Percentiles rank a stretch among this genome's conserved stretches.
Evolutionary conservation across 2,329 filamentous ascomycete genomes (phyloP).

Genomic region (Claviceps sp.): DNA sequence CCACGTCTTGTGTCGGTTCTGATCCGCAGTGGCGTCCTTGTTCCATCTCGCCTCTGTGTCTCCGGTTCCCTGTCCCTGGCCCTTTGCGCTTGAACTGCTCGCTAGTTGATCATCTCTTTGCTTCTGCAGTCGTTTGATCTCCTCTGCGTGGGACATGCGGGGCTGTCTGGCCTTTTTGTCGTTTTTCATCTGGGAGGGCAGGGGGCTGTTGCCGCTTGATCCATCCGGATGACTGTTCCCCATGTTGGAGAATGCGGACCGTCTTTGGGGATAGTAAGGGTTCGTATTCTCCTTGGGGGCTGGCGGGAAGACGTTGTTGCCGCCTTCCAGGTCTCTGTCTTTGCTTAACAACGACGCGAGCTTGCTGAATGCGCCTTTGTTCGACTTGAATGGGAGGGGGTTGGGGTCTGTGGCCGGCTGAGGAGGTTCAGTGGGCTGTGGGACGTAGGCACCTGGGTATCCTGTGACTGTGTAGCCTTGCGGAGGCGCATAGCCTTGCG

Average conservation of each 20-base stretch:
- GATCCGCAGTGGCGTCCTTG: neutral
- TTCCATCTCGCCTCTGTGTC: neutral
- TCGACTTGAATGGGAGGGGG: neutral
- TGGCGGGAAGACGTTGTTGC: constrained; percentile 18
- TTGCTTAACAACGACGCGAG: constrained; percentile 9
- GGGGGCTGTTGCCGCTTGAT: constrained; percentile 2
- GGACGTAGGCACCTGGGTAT: constrained; percentile 5
- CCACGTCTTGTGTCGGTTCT: neutral
- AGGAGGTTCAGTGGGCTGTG: neutral
- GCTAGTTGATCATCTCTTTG: neutral
- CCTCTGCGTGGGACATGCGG: neutral
- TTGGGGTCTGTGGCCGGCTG: neutral
- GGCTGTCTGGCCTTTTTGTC: constrained; percentile 1
- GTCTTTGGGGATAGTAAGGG: constrained; percentile 16
- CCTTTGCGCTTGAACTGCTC: neutral
- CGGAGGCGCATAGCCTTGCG: constrained; percentile 11
- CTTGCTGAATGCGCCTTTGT: constrained; percentile 8
- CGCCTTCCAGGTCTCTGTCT: constrained; percentile 11
- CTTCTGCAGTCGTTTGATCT: neutral
- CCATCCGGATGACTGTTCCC: constrained; percentile 5
- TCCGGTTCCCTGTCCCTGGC: neutral
- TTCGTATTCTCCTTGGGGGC: constrained; percentile 9
- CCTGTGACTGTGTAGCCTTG: constrained; percentile 6
- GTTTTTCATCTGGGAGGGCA: neutral
- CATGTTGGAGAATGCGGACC: constrained; percentile 10